These are phyloP conservation scores for Tolypocladium ovalisporum DNA, from an alignment of 2,329 filamentous ascomycete species.

Conservation along the genomic window DNA sequence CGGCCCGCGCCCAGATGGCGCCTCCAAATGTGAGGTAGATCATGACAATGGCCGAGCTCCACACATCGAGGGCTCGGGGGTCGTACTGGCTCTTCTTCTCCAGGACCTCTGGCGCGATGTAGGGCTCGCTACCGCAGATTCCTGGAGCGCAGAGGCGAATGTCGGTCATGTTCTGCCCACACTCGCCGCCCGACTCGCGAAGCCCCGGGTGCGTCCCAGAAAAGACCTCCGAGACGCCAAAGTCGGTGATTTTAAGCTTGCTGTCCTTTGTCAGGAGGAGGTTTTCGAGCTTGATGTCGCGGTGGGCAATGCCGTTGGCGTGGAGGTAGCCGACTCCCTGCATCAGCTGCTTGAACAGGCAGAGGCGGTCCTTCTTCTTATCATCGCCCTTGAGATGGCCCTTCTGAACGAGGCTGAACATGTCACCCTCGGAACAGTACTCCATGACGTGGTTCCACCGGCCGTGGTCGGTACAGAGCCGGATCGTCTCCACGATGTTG, in stretches of 20 bases:
- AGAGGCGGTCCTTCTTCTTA: constrained; percentile 59
- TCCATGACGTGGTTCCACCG: constrained; percentile 93
- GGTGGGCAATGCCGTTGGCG: constrained; percentile 73
- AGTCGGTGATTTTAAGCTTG: constrained; percentile 83
- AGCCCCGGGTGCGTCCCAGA: constrained; percentile 70
- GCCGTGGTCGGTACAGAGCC: constrained; percentile 61
- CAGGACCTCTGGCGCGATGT: constrained; percentile 79
- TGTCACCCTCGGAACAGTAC: constrained; percentile 72
- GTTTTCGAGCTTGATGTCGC: constrained; percentile 87
- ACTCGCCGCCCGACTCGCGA: constrained; percentile 60
- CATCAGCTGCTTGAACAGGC: constrained; percentile 82
- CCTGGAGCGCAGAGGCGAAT: constrained; percentile 64
- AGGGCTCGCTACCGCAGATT: constrained; percentile 75
- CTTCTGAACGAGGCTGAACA: constrained; percentile 65
- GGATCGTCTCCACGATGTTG: constrained; percentile 74
- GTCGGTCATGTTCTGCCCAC: constrained; percentile 61
- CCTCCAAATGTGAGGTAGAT: constrained; percentile 63
- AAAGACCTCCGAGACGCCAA: constrained; percentile 83
- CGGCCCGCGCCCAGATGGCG: constrained; percentile 64
- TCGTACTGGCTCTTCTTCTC: constrained; percentile 56
- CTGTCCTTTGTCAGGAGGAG: constrained; percentile 68
- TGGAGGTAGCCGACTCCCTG: constrained; percentile 78
- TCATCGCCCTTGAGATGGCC: constrained; percentile 55
- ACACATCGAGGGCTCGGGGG: constrained; percentile 71
- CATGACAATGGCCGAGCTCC: constrained; percentile 78